These are phyloP conservation scores for Lodderomyces parapsilosis DNA, from an alignment of 1,139 yeast genomes.

Conservation along the genomic window DNA sequence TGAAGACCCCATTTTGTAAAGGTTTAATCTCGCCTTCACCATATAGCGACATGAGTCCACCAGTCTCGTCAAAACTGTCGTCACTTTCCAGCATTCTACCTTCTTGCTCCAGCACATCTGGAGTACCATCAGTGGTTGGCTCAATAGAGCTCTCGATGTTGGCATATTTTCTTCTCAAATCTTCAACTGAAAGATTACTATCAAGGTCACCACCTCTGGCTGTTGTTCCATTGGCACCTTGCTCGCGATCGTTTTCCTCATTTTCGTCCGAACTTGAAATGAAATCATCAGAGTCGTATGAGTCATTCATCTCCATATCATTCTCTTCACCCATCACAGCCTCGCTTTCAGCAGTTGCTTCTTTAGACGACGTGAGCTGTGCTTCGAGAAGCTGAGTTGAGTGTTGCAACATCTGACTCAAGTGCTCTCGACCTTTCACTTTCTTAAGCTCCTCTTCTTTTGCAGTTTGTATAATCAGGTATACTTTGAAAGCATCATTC, in stretches of 20 bases:
- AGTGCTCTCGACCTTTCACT: slow-evolving; percentile 80
- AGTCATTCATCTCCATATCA: slow-evolving; percentile 19
- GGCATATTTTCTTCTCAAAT: slow-evolving; percentile 64
- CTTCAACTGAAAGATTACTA: slow-evolving; percentile 60
- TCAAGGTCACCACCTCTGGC: slow-evolving; percentile 37
- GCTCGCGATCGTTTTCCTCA: slow-evolving; percentile 19
- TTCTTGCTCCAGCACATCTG: slow-evolving; percentile 15
- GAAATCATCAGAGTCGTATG: slow-evolving; percentile 21
- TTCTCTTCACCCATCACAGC: slow-evolving; percentile 18
- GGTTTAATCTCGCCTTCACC: slow-evolving; percentile 15
- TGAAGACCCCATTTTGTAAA: slow-evolving; percentile 1
- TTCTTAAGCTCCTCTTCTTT: slow-evolving; percentile 71
- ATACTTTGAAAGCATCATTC: slow-evolving; percentile 87
- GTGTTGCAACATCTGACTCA: slow-evolving; percentile 85
- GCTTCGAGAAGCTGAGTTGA: slow-evolving; percentile 89
- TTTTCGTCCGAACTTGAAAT: slow-evolving; percentile 30
- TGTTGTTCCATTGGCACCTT: slow-evolving; percentile 1
- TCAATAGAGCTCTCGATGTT: slow-evolving; percentile 32
- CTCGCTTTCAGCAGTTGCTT: slow-evolving; percentile 20
- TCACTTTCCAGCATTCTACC: not conserved
- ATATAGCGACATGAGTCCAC: slow-evolving; percentile 36
- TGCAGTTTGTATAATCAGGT: slow-evolving; percentile 47
- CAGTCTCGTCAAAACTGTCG: slow-evolving; percentile 15
- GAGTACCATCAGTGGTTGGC: slow-evolving; percentile 9
- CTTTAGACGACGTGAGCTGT: slow-evolving; percentile 51